Evolutionary conservation across 2,329 filamentous ascomycete genomes (phyloP).

Genomic region (Colletotrichum coccodes): DNA sequence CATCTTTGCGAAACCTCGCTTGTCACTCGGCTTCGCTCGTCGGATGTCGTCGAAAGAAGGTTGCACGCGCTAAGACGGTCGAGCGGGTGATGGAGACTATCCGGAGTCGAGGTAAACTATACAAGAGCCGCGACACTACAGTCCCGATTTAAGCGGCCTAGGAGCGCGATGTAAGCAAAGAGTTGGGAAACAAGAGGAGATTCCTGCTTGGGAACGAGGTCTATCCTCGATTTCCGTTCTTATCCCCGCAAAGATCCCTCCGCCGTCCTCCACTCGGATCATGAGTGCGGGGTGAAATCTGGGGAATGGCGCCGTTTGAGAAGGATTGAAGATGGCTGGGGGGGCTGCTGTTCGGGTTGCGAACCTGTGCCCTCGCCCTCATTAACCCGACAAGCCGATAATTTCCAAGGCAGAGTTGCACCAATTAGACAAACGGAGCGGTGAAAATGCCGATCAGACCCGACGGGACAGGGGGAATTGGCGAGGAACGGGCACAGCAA

Average conservation of each 20-base stretch:
- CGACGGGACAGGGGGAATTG: background rate
- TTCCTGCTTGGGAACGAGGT: conserved; percentile 1
- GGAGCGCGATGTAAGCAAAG: background rate
- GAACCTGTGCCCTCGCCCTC: background rate
- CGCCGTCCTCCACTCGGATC: conserved; percentile 7
- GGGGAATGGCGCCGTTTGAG: conserved; percentile 13
- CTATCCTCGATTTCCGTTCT: conserved; percentile 22
- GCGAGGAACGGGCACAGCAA: background rate
- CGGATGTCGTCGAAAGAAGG: background rate
- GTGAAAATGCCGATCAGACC: conserved; percentile 6
- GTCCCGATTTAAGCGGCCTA: background rate
- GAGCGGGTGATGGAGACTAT: background rate
- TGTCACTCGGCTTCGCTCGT: background rate
- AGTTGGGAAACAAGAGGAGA: background rate
- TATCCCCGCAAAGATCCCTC: conserved; percentile 22
- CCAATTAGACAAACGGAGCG: background rate
- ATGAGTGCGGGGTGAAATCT: conserved; percentile 28
- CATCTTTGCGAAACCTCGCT: conserved; percentile 39
- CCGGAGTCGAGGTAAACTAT: background rate
- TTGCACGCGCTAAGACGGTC: background rate
- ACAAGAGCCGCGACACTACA: background rate
- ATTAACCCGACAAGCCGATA: conserved; percentile 12
- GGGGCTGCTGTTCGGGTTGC: background rate
- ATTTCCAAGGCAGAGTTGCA: conserved; percentile 17
- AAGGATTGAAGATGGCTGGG: background rate